Evolutionary conservation across 345 rosid genomes (phyloP).

Genomic region (Jatropha curcas): DNA sequence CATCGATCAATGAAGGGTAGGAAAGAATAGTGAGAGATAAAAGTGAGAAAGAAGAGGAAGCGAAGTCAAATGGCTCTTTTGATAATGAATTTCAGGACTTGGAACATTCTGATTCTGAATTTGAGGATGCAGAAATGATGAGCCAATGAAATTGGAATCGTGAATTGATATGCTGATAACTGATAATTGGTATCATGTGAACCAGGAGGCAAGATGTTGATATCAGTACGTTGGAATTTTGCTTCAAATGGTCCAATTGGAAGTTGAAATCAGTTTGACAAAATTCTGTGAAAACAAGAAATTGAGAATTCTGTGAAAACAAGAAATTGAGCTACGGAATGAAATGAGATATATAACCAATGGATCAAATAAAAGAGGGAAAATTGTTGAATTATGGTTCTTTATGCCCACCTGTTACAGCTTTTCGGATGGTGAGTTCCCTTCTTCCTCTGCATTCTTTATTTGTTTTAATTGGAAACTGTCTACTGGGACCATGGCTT

Average conservation of each 20-base stretch:
- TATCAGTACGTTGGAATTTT: not conserved
- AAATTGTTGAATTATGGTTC: too few species aligned
- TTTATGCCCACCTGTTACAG: too few species aligned
- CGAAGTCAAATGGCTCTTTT: constrained; percentile 8
- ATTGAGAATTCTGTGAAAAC: not conserved
- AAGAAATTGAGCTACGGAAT: not conserved
- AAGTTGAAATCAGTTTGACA: not conserved
- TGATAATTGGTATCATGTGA: not conserved
- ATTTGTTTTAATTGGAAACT: too few species aligned
- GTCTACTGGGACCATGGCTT: too few species aligned
- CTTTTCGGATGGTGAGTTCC: too few species aligned
- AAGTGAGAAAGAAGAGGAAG: not conserved
- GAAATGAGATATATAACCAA: too few species aligned
- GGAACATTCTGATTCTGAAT: too few species aligned
- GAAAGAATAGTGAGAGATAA: not conserved
- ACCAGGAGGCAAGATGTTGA: not conserved
- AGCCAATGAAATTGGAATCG: not conserved
- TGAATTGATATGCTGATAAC: not conserved
- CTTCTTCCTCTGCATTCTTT: too few species aligned
- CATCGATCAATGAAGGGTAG: not conserved
- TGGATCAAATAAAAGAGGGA: too few species aligned
- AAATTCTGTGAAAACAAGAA: too few species aligned
- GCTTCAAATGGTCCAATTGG: not conserved
- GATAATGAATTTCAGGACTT: too few species aligned
- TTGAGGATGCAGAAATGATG: not conserved